A percentile compares a stretch with the other conserved stretches of the same genome.
phyloP scores from a whole-genome alignment of 2,329 filamentous ascomycete genomes.

The Colletotrichum higginsianum region DNA sequence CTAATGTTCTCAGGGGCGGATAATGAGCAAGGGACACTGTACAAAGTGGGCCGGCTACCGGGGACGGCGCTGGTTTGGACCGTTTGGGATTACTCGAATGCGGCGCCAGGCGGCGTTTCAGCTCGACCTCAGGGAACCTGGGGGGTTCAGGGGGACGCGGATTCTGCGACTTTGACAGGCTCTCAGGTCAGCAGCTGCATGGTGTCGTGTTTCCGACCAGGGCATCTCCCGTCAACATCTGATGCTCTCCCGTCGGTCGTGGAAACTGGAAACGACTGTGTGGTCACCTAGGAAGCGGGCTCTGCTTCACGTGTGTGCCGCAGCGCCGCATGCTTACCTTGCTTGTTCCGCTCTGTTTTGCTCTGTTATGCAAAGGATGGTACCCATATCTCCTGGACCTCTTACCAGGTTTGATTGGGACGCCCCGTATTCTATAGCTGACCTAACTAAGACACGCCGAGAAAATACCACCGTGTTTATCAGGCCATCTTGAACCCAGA shows the following conservation, averaged over 20 bases:
- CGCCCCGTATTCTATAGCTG: not conserved
- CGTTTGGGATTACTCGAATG: conserved; percentile 49
- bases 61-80: conserved; percentile 37
- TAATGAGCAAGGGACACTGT: not conserved
- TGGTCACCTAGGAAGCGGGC: not conserved
- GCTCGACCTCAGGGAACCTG: conserved; percentile 36
- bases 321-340: too few relatives aligned
- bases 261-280: conserved; percentile 32
- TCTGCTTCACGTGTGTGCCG: not conserved
- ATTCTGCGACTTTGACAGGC: conserved; percentile 30
- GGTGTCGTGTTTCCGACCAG: conserved; percentile 17
- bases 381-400: not conserved
- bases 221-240: conserved; percentile 8
- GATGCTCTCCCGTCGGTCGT: conserved; percentile 23
- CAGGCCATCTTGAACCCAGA: not conserved
- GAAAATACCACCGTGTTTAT: not conserved
- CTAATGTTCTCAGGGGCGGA: not conserved
- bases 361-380: not conserved
- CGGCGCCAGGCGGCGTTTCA: conserved; percentile 56
- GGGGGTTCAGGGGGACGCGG: not conserved
- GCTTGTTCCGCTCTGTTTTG: not conserved
- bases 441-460: not conserved
- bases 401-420: not conserved
- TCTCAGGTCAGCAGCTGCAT: conserved; percentile 22
- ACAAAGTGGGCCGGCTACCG: conserved; percentile 1